Evolutionary conservation across 176 grass and related monocot genomes (phyloP).

Genomic region (Carex kokanica): DNA sequence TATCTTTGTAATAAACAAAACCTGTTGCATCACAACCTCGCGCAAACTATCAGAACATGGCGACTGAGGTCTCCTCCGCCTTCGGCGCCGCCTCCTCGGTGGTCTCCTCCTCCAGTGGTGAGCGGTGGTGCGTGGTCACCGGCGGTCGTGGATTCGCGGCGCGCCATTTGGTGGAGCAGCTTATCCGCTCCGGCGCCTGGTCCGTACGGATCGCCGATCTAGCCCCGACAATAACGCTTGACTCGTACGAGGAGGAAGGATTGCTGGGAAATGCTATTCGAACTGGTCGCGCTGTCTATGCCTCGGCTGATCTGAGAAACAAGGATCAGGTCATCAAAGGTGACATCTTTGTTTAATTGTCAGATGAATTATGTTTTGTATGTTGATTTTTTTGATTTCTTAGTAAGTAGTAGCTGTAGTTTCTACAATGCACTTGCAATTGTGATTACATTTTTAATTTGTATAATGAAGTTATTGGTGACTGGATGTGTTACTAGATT

Average conservation of each 20-base stretch:
- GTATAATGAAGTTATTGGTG: background rate
- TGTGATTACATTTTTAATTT: background rate
- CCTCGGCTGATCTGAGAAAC: conserved; percentile 69
- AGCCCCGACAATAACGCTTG: conserved; percentile 49
- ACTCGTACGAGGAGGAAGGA: conserved; percentile 60
- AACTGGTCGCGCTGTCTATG: conserved; percentile 56
- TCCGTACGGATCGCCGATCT: conserved; percentile 83
- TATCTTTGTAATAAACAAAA: background rate
- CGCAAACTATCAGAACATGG: background rate
- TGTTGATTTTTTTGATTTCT: background rate
- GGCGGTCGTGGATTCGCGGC: conserved; percentile 87
- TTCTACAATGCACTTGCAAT: background rate
- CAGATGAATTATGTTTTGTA: background rate
- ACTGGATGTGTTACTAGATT: conserved; percentile 1
- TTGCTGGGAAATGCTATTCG: conserved; percentile 59
- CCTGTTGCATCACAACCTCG: background rate
- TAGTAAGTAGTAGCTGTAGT: background rate
- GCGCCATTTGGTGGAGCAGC: conserved; percentile 64
- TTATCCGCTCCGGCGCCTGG: conserved; percentile 68
- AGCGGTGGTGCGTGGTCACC: conserved; percentile 79
- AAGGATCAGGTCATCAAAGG: conserved; percentile 74
- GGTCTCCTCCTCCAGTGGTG: background rate
- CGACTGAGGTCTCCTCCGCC: background rate
- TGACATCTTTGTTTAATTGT: conserved; percentile 27
- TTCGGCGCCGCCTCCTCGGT: background rate